Conservation (phyloP, 371 early-diverging fungal genomes). For the Apophysomyces ossiformis region DNA sequence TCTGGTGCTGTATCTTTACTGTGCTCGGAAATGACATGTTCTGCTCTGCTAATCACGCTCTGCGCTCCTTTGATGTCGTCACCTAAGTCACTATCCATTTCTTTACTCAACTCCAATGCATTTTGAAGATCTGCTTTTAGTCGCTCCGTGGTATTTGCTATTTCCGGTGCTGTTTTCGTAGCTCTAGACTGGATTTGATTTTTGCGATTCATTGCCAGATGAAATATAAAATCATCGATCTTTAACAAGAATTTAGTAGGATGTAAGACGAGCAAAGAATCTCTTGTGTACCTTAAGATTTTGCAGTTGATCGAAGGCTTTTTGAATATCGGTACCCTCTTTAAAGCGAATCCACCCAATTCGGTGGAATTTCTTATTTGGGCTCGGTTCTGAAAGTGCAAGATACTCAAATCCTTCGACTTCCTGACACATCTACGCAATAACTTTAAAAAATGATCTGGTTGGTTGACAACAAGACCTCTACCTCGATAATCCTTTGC, state of each 20-base stretch:
- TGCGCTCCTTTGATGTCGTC: constrained; percentile 36
- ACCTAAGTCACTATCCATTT: constrained; percentile 68
- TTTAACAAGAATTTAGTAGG: constrained; percentile 22
- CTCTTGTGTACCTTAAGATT: constrained; percentile 41
- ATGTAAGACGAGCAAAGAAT: constrained; percentile 9
- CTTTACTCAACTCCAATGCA: constrained; percentile 57
- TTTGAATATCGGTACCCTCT: constrained; percentile 79
- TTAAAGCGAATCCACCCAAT: constrained; percentile 93
- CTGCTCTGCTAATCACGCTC: constrained; percentile 37
- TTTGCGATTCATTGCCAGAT: constrained; percentile 70
- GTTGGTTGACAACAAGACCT: constrained; percentile 13
- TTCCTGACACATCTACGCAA: constrained; percentile 64
- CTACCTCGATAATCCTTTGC: constrained; percentile 74
- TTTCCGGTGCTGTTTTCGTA: constrained; percentile 66
- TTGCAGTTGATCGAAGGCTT: constrained; percentile 69
- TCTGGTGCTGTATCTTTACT: constrained; percentile 17
- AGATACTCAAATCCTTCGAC: constrained; percentile 82
- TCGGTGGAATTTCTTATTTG: constrained; percentile 83
- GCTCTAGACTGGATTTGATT: constrained; percentile 49
- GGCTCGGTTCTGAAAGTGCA: constrained; percentile 88
- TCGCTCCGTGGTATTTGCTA: constrained; percentile 65
- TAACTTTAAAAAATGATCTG: not conserved
- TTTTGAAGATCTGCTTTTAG: constrained; percentile 72
- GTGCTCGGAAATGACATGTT: constrained; percentile 32
- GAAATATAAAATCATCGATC: constrained; percentile 79